Base-by-base conservation (phyloP, 2,329 filamentous ascomycete genomes). In the Furcasterigmium sp. region DNA sequence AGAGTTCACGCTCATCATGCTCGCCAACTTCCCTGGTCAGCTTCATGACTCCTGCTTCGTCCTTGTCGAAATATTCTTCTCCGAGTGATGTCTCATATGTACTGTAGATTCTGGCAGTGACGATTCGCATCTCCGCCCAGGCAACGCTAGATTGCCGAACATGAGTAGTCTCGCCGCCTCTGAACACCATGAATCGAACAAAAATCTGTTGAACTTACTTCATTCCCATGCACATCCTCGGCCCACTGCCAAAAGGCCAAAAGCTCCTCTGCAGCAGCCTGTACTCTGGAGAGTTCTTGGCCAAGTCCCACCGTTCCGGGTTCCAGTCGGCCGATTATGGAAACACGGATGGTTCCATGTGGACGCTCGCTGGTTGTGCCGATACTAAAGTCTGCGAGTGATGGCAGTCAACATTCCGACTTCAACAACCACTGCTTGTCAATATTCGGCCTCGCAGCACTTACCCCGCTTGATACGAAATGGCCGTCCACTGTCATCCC, bases 201-300 rank as follows among this genome's bases (percentile, higher is more conserved):
- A 19, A 10, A 26, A 28, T 8, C 25, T 28, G 25, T 8, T 8
- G 8, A 13, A 38, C 37, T 28, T 15, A 38, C 37, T 38, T 20
- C 37, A 38, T 38, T 20, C 37, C 37, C 10, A 38, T 26, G 21
- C 37, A 38, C 37, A 38, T 38, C 21, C 37, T 38, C 9, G 37
- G 19, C 7, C 37, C 37, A 15, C 37, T 38, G 4, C 37, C 37
- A 23, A 38, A 38, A 3, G 37, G 19, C 37, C 37, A 38, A 15
- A 38, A 38, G 21, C 14, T 38, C 21, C 11, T 38, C 8, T 38
- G 37, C 37, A 38, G 17, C 15, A 11, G 15, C 8, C 25, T 23
- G 21, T 25, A 38, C n/a, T 15, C 13, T 13, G 19, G 37, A 18
- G 20, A 25, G 4, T 20, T 26, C 21, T 23, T 28, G 5, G 37